phyloP scores from a whole-genome alignment of 371 early-diverging fungal genomes.

The Syncephalastrum monosporum region DNA sequence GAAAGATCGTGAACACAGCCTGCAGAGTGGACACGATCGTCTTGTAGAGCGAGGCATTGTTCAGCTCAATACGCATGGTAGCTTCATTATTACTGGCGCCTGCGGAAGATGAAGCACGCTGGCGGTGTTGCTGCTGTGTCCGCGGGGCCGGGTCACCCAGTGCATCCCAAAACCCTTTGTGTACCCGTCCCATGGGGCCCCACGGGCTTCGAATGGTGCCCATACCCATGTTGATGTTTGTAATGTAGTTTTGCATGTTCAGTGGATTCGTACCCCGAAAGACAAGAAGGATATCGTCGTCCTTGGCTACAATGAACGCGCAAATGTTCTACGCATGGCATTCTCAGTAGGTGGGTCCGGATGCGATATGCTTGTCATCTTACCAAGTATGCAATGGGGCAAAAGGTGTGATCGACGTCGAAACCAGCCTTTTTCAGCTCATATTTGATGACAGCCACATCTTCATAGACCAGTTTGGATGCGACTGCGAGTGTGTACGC shows the following conservation, averaged over 20 bases:
- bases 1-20: slow-evolving; percentile 24
- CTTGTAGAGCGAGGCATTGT: slow-evolving; percentile 27
- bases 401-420: slow-evolving; percentile 47
- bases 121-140: neutral
- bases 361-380: neutral
- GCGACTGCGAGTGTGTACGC: slow-evolving; percentile 55
- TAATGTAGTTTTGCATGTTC: slow-evolving; percentile 58
- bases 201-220: slow-evolving; percentile 24
- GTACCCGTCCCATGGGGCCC: slow-evolving; percentile 45
- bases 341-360: neutral
- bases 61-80: slow-evolving; percentile 28
- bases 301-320: slow-evolving; percentile 53
- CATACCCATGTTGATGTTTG: slow-evolving; percentile 46
- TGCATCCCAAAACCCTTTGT: slow-evolving; percentile 58
- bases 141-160: slow-evolving; percentile 35
- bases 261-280: slow-evolving; percentile 63
- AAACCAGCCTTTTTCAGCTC: slow-evolving; percentile 54
- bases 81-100: neutral
- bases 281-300: slow-evolving; percentile 51
- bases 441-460: slow-evolving; percentile 52
- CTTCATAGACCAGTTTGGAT: slow-evolving; percentile 56
- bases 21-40: slow-evolving; percentile 29
- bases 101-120: neutral
- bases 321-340: slow-evolving; percentile 41
- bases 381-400: slow-evolving; percentile 57